A percentile compares a stretch with the other conserved stretches of the same genome.
These are phyloP conservation scores for Phytomonas sp. DNA, from an alignment of 208 protist species.

Conservation along the genomic window DNA sequence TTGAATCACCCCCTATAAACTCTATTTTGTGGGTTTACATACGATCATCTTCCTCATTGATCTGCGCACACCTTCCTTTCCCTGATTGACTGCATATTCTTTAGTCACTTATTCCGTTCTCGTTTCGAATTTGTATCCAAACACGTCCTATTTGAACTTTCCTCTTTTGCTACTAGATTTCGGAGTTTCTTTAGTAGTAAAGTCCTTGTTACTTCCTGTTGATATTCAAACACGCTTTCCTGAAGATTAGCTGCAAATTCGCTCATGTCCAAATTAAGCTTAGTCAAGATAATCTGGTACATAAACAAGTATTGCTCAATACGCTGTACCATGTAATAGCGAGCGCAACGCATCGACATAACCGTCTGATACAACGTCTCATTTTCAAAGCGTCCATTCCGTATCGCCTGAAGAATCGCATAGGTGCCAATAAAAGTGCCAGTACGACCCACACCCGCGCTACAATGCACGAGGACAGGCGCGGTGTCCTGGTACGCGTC, in stretches of 20 bases:
- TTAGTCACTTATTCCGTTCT: neutral
- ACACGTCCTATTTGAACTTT: neutral
- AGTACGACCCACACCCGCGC: constrained; percentile 78
- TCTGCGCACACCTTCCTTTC: neutral
- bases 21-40: neutral
- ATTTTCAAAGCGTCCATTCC: constrained; percentile 22
- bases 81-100: neutral
- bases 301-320: constrained; percentile 85
- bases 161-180: neutral
- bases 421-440: constrained; percentile 80
- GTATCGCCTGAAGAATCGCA: constrained; percentile 29
- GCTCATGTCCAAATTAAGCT: constrained; percentile 20
- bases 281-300: constrained; percentile 50
- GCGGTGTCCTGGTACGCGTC: constrained; percentile 6
- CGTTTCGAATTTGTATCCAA: neutral
- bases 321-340: constrained; percentile 79
- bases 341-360: constrained; percentile 36
- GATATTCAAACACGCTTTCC: constrained; percentile 16
- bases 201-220: neutral
- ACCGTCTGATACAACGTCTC: constrained; percentile 36
- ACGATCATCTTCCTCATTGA: neutral
- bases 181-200: neutral
- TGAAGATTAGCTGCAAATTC: constrained; percentile 20
- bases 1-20: neutral
- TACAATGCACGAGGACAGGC: constrained; percentile 78